Evolutionary conservation across 441 rosid species (phyloP).

Genomic region (Breynia disticha): DNA sequence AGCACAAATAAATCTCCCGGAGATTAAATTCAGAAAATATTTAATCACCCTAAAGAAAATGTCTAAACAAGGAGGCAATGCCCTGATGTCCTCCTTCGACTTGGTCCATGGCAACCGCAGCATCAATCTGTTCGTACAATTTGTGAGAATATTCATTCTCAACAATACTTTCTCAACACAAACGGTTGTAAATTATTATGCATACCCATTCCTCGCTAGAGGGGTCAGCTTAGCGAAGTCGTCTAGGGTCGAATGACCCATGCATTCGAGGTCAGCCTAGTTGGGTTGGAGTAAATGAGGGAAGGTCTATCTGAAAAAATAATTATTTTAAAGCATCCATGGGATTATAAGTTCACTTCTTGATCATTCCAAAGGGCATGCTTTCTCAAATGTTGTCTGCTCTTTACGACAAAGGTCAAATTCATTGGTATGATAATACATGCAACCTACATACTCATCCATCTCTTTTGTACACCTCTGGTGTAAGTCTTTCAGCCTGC

Average conservation of each 20-base stretch:
- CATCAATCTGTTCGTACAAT: background rate
- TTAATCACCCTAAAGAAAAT: background rate
- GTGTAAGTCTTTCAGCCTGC: constrained; percentile 90
- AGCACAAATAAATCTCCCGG: too few species aligned
- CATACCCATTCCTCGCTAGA: too few species aligned
- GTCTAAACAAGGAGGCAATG: background rate
- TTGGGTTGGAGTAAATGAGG: too few species aligned
- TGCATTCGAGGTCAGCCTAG: too few species aligned
- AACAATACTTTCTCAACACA: constrained; percentile 27
- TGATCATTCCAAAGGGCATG: constrained; percentile 70
- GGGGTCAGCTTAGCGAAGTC: too few species aligned
- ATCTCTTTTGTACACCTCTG: constrained; percentile 79
- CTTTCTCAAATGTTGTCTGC: constrained; percentile 89
- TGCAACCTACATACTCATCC: constrained; percentile 88
- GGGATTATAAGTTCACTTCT: constrained; percentile 3
- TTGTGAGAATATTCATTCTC: background rate
- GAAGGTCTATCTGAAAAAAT: too few species aligned
- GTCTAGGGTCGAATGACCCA: too few species aligned
- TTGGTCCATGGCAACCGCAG: background rate
- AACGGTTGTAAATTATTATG: constrained; percentile 30
- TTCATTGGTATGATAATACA: constrained; percentile 93
- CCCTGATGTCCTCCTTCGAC: background rate
- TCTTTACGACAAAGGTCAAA: constrained; percentile 94
- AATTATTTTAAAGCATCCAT: constrained; percentile 28
- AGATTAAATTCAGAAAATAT: too few species aligned